Evolutionary conservation across 768 basidiomycete species (phyloP).

Genomic region (Collybiopsis confluens): DNA sequence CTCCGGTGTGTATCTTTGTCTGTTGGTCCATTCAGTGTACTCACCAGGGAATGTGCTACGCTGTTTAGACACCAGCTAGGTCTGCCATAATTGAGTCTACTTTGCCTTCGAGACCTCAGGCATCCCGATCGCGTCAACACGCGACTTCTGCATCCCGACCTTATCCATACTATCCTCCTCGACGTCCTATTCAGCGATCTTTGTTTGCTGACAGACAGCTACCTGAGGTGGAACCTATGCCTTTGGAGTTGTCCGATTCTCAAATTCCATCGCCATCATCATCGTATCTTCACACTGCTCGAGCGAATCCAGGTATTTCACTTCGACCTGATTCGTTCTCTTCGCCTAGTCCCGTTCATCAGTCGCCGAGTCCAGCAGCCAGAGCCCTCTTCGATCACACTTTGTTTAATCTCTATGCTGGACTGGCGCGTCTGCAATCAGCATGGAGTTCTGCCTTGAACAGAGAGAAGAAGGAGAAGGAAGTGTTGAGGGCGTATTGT

Average conservation of each 20-base stretch:
- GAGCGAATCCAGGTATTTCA: not conserved
- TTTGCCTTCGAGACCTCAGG: no score
- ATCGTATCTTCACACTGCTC: not conserved
- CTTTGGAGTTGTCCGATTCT: not conserved
- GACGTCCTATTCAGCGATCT: not conserved
- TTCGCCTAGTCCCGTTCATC: not conserved
- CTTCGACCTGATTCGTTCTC: not conserved
- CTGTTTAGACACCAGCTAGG: not conserved
- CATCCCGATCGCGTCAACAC: not conserved
- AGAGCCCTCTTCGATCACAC: conserved; percentile 5
- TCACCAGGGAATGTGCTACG: not conserved
- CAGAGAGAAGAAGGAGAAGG: conserved; percentile 2
- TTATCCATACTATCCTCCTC: not conserved
- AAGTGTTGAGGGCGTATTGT: not conserved
- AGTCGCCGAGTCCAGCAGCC: not conserved
- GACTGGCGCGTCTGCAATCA: conserved; percentile 1
- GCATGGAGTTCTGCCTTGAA: not conserved
- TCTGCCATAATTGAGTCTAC: no score
- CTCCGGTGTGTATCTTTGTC: not conserved
- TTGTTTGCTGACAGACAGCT: not conserved
- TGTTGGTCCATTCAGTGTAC: not conserved
- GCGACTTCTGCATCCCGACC: not conserved
- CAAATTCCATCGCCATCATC: not conserved
- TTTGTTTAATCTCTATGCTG: not conserved
- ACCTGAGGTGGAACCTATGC: not conserved